phyloP scores from a whole-genome alignment of 495 filamentous ascomycete species.

The Daldinia vernicosa region DNA sequence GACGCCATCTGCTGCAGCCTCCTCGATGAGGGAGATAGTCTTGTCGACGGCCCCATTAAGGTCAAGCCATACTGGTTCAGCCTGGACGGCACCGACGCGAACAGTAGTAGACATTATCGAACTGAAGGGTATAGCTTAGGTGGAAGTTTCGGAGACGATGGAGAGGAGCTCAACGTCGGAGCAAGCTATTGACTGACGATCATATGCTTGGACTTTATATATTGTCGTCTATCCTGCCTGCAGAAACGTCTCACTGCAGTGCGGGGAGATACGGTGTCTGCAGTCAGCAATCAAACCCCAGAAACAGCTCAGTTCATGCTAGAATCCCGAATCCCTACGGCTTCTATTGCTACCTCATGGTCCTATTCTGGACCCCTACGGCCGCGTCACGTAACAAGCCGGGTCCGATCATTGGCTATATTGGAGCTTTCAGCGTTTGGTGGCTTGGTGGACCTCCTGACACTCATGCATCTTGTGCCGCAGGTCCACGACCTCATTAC shows the following conservation, averaged over 20 bases:
- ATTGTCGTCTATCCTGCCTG: constrained; percentile 9
- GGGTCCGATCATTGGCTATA: constrained; percentile 17
- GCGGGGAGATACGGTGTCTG: constrained; percentile 43
- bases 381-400: constrained; percentile 32
- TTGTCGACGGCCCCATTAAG: constrained; percentile 60
- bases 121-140: constrained; percentile 6
- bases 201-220: constrained; percentile 30
- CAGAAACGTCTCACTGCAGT: constrained; percentile 41
- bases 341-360: constrained; percentile 18
- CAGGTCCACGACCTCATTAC: constrained; percentile 18
- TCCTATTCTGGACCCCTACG: constrained; percentile 10
- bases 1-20: constrained; percentile 60
- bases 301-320: constrained; percentile 24
- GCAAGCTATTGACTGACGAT: constrained; percentile 21
- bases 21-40: constrained; percentile 60
- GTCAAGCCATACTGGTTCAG: constrained; percentile 66
- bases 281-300: constrained; percentile 43
- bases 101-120: constrained; percentile 38
- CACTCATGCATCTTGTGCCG: constrained; percentile 11
- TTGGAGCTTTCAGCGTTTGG: constrained; percentile 6
- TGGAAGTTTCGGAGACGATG: not conserved
- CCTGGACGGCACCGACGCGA: constrained; percentile 59
- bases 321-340: constrained; percentile 34
- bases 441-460: constrained; percentile 6
- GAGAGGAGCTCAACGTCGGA: not conserved